Percentiles rank a stretch among this genome's conserved stretches.
Conservation (phyloP, 371 early-diverging fungal species). For the Apophysomyces elegans region DNA sequence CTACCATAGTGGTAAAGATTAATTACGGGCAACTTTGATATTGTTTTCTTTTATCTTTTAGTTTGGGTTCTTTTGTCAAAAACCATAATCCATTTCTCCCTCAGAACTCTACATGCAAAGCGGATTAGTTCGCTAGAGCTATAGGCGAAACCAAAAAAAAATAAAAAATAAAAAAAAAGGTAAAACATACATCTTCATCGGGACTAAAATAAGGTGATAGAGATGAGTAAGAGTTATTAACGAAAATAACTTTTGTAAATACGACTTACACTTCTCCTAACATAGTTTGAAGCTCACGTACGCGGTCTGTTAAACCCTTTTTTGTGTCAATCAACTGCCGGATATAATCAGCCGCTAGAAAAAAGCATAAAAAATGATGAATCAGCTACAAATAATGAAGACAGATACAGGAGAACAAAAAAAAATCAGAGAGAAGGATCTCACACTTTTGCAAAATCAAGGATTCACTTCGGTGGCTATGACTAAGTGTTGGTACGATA, state of each 20-base stretch:
- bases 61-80: conserved; percentile 13
- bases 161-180: no score
- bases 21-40: not conserved
- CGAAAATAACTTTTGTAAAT: not conserved
- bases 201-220: conserved; percentile 18
- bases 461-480: conserved; percentile 55
- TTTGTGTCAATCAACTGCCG: conserved; percentile 30
- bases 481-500: conserved; percentile 70
- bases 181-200: conserved; percentile 26
- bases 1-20: not conserved
- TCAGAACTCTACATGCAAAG: conserved; percentile 24
- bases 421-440: not conserved
- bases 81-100: conserved; percentile 35
- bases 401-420: not conserved
- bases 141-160: not conserved
- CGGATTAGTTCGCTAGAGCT: not conserved
- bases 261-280: conserved; percentile 31
- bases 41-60: not conserved
- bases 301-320: conserved; percentile 27
- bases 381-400: not conserved
- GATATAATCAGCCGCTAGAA: conserved; percentile 32
- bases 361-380: not conserved
- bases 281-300: conserved; percentile 26
- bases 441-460: conserved; percentile 55
- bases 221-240: not conserved